Base-by-base conservation (phyloP, 768 basidiomycete genomes). In the Tricholoma bakamatsutake region DNA sequence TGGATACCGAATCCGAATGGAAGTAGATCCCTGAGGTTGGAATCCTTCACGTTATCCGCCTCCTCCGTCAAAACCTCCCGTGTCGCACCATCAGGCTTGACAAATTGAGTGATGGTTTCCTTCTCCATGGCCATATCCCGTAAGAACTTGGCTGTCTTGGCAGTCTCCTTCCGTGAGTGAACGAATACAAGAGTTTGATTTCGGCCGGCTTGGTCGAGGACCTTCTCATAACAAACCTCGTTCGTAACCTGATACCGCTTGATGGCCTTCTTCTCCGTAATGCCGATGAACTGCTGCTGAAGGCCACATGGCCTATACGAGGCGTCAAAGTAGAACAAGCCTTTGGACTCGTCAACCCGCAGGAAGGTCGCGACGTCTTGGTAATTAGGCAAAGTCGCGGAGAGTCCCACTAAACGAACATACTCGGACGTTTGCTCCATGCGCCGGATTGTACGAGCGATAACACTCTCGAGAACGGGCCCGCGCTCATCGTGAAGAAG, bases 251-350 rank as follows among this genome's bases (percentile, higher is more conserved):
- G 96, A 66, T 95, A 93, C 5, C 97, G 85, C 70, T 96, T 98
- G 79, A 98, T 98, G 0, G 97, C 97, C 70, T 97, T 98, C 80
- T 98, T 98, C 77, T 98, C 97, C 0, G 96, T 98, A 56, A 99
- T 85, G 40, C 97, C 97, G 57, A 98, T 85, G 72, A 98, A 98
- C 65, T 97, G 92, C 64, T 98, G 95, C 65, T 95, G 92, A 17
- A 99, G 85, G 2, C 87, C 90, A 65, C 97, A 98, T 17, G 96
- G 96, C 39, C 97, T 82, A 66, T 91, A 96, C 0, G 91, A 83
- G 0, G 93, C 88, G 62, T 99, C 96, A 64, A 99, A 99, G 76
- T 95, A 96, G 75, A 99, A 99, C 0, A 99, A 75, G 0, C 97
- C 96, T 69, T 92, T 93, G 43, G 82, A 81, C 53, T 86, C 84